Evolutionary conservation across 768 basidiomycete genomes (phyloP).

Genomic region (Xerocomus brunneocitrinus): DNA sequence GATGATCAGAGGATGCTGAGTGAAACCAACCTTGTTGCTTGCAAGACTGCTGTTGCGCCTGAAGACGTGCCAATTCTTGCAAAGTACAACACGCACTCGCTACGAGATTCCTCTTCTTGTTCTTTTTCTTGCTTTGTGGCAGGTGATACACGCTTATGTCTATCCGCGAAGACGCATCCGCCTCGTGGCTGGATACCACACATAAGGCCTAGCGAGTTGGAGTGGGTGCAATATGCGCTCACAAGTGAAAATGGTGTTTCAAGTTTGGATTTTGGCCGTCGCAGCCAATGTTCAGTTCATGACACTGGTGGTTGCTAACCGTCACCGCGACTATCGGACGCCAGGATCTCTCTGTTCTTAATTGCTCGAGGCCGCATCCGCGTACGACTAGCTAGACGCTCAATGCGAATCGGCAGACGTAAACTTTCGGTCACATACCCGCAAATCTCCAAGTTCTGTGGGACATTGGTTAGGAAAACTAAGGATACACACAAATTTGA

Average conservation of each 20-base stretch:
- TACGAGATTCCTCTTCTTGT: constrained; percentile 51
- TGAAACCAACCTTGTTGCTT: constrained; percentile 40
- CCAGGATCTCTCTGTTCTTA: constrained; percentile 64
- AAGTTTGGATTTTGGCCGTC: constrained; percentile 72
- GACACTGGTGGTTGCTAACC: constrained; percentile 45
- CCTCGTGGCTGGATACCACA: constrained; percentile 35
- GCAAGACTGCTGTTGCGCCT: constrained; percentile 33
- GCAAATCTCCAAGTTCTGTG: constrained; percentile 16
- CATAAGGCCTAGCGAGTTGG: not conserved
- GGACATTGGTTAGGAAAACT: too few relatives aligned
- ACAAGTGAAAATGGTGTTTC: constrained; percentile 52
- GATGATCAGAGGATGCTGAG: not conserved
- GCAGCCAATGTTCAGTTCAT: constrained; percentile 56
- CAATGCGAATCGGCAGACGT: not conserved
- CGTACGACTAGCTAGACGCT: constrained; percentile 32
- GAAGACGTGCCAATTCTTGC: constrained; percentile 48
- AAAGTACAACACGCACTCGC: constrained; percentile 49
- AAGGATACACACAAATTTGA: too few relatives aligned
- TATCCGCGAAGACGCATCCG: constrained; percentile 36
- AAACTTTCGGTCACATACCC: not conserved
- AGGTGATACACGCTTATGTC: constrained; percentile 56
- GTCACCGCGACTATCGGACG: constrained; percentile 59
- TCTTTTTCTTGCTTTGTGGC: constrained; percentile 59
- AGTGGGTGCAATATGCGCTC: constrained; percentile 18
- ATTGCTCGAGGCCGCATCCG: constrained; percentile 33